Base-by-base conservation (phyloP, 1,284 basidiomycete species). In the Boletellus deceptivus region DNA sequence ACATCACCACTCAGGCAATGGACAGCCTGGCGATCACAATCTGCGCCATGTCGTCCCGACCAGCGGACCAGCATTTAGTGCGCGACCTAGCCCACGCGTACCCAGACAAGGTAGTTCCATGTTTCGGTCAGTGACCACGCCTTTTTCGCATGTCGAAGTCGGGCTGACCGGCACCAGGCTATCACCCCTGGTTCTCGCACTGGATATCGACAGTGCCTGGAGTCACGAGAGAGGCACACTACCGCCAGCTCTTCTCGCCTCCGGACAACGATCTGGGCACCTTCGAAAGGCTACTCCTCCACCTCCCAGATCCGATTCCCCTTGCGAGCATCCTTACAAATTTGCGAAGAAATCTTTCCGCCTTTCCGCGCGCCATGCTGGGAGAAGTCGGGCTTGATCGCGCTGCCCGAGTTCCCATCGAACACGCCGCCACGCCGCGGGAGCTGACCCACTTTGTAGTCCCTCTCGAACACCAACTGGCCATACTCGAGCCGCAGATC, bases 381-480 rank as follows among this genome's bases (percentile, higher is more conserved):
- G 91, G 91, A 38, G 91, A 93, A 72, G 84, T 93, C 8, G 91
- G 91, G 3, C 67, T 93, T 41, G 91, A 93, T 67, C 81, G 85
- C 37, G 74, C 75, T 9, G 87, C 86, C 56, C 81, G 85, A 31
- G 74, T 93, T 16, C 84, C 89, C 0, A 75, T 77, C 53, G 70
- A 82, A 47, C 75, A 71, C 34, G 70, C 70, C 20, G 69, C 71
- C 16, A 68, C 62, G 36, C 73, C 73, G 2, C 75, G 79, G 25
- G 68, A 73, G 56, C 68, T 90, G 41, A 84, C 88, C 3, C 79
- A 80, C 3, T 89, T 92, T 65, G 76, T 75, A 17, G 80, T 86
- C 17, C 87, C 89, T 11, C 65, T 91, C 38, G 74, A 77, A 22
- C 91, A 93, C 64, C 91, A 93, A 61, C 58, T 89, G 7, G 69